Evolutionary conservation across 2,329 filamentous ascomycete species (phyloP).

Genomic region (Cercospora citrullina): DNA sequence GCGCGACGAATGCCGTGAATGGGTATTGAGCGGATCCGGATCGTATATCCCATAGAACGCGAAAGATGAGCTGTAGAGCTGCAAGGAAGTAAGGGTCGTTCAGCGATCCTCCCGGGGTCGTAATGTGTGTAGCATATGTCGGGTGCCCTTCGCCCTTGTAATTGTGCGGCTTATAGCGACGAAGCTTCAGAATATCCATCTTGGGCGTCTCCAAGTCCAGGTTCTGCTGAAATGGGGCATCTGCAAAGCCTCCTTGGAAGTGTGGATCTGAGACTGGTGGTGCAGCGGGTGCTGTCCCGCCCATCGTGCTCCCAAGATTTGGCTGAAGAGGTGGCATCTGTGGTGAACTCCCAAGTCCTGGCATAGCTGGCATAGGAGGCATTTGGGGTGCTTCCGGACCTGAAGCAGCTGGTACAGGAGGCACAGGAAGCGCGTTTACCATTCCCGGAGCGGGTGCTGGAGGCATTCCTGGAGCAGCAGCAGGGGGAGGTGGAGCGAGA

Average conservation of each 20-base stretch:
- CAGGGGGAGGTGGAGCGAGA: not conserved
- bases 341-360: conserved; percentile 5
- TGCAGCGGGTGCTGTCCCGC: not conserved
- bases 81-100: conserved; percentile 29
- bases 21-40: conserved; percentile 24
- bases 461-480: not conserved
- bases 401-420: not conserved
- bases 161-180: conserved; percentile 25
- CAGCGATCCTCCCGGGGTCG: conserved; percentile 23
- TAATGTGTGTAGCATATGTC: conserved; percentile 25
- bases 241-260: conserved; percentile 6
- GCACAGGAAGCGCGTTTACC: not conserved
- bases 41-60: conserved; percentile 27
- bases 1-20: conserved; percentile 27
- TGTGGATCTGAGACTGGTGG: not conserved
- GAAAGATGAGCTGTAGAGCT: conserved; percentile 26
- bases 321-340: conserved; percentile 5
- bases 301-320: conserved; percentile 1
- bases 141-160: conserved; percentile 23
- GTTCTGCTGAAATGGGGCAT: conserved; percentile 3
- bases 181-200: conserved; percentile 14
- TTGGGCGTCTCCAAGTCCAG: conserved; percentile 15
- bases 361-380: conserved; percentile 4
- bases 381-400: not conserved
- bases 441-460: not conserved